Evolutionary conservation across 1,284 basidiomycete genomes (phyloP).

Genomic region (Singerocomus rubriflavus): DNA sequence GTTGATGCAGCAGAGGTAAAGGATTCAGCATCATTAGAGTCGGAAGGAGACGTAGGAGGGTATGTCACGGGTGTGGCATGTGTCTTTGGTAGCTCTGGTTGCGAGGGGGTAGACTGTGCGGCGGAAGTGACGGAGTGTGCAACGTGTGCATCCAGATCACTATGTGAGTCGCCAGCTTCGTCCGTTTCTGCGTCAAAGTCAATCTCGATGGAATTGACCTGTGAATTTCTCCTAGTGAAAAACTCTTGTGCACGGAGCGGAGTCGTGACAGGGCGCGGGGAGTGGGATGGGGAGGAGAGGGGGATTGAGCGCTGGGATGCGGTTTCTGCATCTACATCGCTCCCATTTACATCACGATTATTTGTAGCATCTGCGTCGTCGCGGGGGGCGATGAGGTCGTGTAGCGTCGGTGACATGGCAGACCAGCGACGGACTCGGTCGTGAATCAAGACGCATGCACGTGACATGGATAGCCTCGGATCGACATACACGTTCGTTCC

Average conservation of each 20-base stretch:
- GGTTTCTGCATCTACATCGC: slow-evolving; percentile 63
- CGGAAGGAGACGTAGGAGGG: slow-evolving; percentile 50
- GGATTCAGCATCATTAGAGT: slow-evolving; percentile 52
- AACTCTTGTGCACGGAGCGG: slow-evolving; percentile 37
- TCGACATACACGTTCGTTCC: slow-evolving; percentile 1
- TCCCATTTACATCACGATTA: slow-evolving; percentile 15
- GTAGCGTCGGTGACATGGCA: slow-evolving; percentile 20
- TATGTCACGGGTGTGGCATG: slow-evolving; percentile 43
- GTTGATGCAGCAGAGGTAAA: slow-evolving; percentile 61
- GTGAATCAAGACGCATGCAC: slow-evolving; percentile 4
- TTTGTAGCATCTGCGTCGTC: slow-evolving; percentile 5
- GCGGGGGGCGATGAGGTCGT: slow-evolving; percentile 4
- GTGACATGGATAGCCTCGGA: slow-evolving; percentile 11
- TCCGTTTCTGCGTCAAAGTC: slow-evolving; percentile 53
- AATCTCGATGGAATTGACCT: slow-evolving; percentile 48
- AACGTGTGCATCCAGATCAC: slow-evolving; percentile 26
- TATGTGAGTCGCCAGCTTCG: slow-evolving; percentile 45
- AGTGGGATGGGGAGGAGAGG: slow-evolving; percentile 58
- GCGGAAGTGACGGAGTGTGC: slow-evolving; percentile 52
- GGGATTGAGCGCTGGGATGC: slow-evolving; percentile 77
- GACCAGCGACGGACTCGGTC: not conserved
- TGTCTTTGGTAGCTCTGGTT: slow-evolving; percentile 37
- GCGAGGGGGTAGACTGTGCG: slow-evolving; percentile 39
- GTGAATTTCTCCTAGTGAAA: slow-evolving; percentile 43
- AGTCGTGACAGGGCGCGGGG: slow-evolving; percentile 38